These are phyloP conservation scores for Avena sativa DNA, from an alignment of 176 grass and related monocot genomes.

Conservation along the genomic window DNA sequence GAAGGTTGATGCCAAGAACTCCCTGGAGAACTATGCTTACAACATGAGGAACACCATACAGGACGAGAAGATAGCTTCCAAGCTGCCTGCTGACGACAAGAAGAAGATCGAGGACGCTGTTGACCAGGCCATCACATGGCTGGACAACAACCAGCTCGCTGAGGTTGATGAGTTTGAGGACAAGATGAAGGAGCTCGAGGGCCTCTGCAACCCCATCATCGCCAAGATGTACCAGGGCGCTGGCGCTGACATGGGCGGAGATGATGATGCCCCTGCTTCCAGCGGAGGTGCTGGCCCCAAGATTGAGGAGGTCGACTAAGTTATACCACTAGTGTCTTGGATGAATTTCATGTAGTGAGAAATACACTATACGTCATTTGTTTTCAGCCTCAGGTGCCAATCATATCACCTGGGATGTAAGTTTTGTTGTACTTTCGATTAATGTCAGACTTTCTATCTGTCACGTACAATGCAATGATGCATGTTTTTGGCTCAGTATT, in stretches of 20 bases:
- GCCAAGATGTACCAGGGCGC: slow-evolving; percentile 66
- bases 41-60: slow-evolving; percentile 70
- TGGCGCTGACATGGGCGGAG: slow-evolving; percentile 48
- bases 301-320: slow-evolving; percentile 71
- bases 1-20: slow-evolving; percentile 57
- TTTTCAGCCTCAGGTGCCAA: slow-evolving; percentile 41
- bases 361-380: slow-evolving; percentile 14
- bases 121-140: slow-evolving; percentile 53
- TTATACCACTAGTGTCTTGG: not conserved
- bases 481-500: slow-evolving; percentile 34
- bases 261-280: slow-evolving; percentile 48
- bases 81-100: slow-evolving; percentile 37
- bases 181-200: slow-evolving; percentile 62
- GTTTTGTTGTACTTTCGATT: slow-evolving; percentile 21
- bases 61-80: slow-evolving; percentile 65
- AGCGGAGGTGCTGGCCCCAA: slow-evolving; percentile 55
- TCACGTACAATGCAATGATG: slow-evolving; percentile 16
- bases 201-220: slow-evolving; percentile 64
- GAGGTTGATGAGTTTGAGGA: slow-evolving; percentile 59
- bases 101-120: slow-evolving; percentile 53
- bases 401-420: slow-evolving; percentile 48
- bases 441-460: not conserved
- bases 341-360: not conserved
- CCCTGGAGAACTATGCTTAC: slow-evolving; percentile 64
- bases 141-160: slow-evolving; percentile 52